Evolutionary conservation across 108 stramenopile genomes (phyloP), one percentile per base, ranked within the genome.

Genomic region (Cylindrotheca closterium): DNA sequence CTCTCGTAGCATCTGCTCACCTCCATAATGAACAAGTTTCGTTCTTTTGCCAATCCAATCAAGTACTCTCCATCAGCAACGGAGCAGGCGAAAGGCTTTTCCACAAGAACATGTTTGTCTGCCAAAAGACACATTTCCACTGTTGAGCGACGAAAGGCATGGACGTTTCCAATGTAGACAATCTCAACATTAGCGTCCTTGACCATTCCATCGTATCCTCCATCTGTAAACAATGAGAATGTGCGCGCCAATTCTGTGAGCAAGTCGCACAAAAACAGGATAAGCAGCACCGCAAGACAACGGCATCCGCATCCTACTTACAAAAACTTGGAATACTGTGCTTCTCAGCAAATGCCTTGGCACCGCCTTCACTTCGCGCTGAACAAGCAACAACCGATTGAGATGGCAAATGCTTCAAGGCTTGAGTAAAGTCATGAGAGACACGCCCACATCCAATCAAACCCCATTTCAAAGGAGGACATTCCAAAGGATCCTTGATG

Each of bases 1-100:
- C 12, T 46, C 17, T 12, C 12, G 45, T 46, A 17, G 17, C 15
- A 46, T 12, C 7, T 15, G 7, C 37, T 42, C 37, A 42, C 37
- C 58, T 85, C 84, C 91, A 92, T 88, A 4, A 87, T 53, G 70
- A 92, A 92, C 53, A 88, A 63, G 48, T 86, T 81, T 51, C 74
- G 59, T 50, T 81, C 73, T 64, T 74, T 70, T 7, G 91, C 91
- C 52, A 88, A 70, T 55, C 67, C 73, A 51, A 83, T 71, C 50
- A 92, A 70, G 52, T 81, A 79, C 42, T 75, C 34, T 7, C 83
- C 80, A 70, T 92, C 91, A 27, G 83, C 78, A 25, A 75, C 67
- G 47, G 62, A 71, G 8, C 86, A 85, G 1, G 87, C 70, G 55
- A 88, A 85, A 12, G 91, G 91, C 56, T 92, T 92, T 76, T 92